Conservation (phyloP, 1,284 basidiomycete genomes). For the Rhizoctonia solani region DNA sequence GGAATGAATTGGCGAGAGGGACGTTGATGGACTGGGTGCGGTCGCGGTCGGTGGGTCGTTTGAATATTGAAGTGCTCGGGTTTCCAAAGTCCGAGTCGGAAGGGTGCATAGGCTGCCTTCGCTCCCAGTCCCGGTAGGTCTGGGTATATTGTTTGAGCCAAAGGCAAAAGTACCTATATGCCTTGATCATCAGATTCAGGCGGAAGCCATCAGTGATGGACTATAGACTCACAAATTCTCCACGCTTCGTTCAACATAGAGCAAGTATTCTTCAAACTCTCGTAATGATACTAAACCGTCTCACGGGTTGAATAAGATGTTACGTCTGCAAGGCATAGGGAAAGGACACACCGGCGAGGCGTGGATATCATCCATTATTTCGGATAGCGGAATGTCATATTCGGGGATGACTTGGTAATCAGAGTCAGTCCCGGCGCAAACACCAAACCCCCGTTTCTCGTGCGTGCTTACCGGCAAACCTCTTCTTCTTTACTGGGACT, state of each 20-base stretch:
- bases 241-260: constrained; percentile 31
- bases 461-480: constrained; percentile 5
- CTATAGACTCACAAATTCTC: constrained; percentile 34
- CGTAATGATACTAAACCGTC: constrained; percentile 10
- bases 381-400: constrained; percentile 18
- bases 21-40: background rate
- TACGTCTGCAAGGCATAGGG: background rate
- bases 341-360: constrained; percentile 12
- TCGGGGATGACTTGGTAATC: constrained; percentile 20
- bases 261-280: constrained; percentile 36
- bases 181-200: background rate
- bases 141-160: constrained; percentile 28
- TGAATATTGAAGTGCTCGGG: background rate
- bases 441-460: background rate
- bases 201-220: constrained; percentile 7
- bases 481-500: no score
- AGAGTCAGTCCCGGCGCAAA: no score
- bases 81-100: background rate
- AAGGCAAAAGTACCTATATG: constrained; percentile 15
- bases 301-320: background rate
- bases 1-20: constrained; percentile 23
- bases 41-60: background rate
- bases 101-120: background rate
- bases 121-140: constrained; percentile 2
- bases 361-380: constrained; percentile 23